phyloP scores from a whole-genome alignment of 331 rosid genomes.

The Malus hybrid region DNA sequence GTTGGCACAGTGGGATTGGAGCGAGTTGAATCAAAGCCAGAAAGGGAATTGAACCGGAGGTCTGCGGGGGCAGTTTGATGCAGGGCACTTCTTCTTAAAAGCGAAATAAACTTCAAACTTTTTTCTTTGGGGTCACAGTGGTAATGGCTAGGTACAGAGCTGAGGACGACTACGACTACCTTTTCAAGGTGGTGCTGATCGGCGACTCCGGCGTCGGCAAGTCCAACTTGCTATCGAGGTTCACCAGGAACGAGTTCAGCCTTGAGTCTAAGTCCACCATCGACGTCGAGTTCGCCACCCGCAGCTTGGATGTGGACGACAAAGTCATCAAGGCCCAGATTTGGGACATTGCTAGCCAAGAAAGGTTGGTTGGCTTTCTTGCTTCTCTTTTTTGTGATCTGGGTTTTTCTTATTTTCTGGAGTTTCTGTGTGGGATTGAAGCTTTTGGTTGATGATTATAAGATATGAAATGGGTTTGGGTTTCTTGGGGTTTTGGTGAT shows the following conservation, averaged over 20 bases:
- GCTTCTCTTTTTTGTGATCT: too few species aligned
- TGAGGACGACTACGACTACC: slow-evolving; percentile 66
- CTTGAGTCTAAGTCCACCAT: slow-evolving; percentile 53
- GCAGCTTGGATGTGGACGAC: too few species aligned
- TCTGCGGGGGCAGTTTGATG: too few species aligned
- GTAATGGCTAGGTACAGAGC: slow-evolving; percentile 58
- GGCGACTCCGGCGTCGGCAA: slow-evolving; percentile 52
- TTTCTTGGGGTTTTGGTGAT: neutral
- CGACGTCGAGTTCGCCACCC: slow-evolving; percentile 28
- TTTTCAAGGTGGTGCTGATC: slow-evolving; percentile 65
- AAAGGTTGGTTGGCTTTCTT: too few species aligned
- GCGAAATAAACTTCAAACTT: neutral
- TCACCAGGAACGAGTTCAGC: slow-evolving; percentile 49
- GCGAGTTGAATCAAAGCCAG: neutral
- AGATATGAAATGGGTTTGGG: neutral
- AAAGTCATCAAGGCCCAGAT: too few species aligned
- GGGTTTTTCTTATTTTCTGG: neutral
- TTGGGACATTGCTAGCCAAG: too few species aligned
- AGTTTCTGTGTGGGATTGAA: neutral
- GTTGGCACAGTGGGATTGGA: slow-evolving; percentile 37
- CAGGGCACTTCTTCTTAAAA: neutral
- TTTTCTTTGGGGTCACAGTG: too few species aligned
- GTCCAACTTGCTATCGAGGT: slow-evolving; percentile 48
- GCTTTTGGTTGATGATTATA: neutral
- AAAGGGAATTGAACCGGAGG: too few species aligned